These are phyloP conservation scores for Aspergillus puulaauensis DNA, from an alignment of 2,329 filamentous ascomycete species.

Conservation along the genomic window DNA sequence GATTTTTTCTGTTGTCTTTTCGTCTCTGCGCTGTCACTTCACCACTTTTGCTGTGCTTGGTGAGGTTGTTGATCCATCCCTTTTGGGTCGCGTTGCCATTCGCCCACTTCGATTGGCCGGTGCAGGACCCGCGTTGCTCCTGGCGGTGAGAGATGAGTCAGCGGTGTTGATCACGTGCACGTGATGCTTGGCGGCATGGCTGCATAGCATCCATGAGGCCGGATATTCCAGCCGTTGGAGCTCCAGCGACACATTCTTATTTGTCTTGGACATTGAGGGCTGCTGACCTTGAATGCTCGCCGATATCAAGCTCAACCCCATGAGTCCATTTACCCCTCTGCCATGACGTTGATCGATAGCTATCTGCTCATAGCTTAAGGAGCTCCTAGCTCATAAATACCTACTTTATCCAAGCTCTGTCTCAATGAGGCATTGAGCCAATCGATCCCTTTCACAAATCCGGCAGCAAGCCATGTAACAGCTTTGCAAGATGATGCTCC, in stretches of 20 bases:
- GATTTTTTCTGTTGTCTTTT: slow-evolving; percentile 15
- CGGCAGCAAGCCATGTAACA: background rate
- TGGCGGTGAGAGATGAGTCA: slow-evolving; percentile 25
- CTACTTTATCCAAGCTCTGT: background rate
- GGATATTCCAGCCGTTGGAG: background rate
- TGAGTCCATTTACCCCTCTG: background rate
- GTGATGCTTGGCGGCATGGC: slow-evolving; percentile 12
- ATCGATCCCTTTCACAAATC: background rate
- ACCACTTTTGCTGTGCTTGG: slow-evolving; percentile 8
- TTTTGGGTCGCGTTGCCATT: slow-evolving; percentile 36
- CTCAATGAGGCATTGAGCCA: background rate
- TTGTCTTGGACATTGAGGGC: background rate
- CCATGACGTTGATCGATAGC: background rate
- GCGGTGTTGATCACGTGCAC: slow-evolving; percentile 14
- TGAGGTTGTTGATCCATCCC: slow-evolving; percentile 32
- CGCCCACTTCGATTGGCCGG: slow-evolving; percentile 27
- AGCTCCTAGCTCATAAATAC: background rate
- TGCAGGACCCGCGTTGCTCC: slow-evolving; percentile 11
- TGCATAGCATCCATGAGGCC: slow-evolving; percentile 8
- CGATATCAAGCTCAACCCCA: background rate
- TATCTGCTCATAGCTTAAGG: background rate
- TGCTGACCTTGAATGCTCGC: background rate
- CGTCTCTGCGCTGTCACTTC: slow-evolving; percentile 38
- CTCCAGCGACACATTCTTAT: background rate
- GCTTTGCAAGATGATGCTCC: slow-evolving; percentile 17